Base-by-base conservation (phyloP, 2,329 filamentous ascomycete species). In the Diaporthe capsici region DNA sequence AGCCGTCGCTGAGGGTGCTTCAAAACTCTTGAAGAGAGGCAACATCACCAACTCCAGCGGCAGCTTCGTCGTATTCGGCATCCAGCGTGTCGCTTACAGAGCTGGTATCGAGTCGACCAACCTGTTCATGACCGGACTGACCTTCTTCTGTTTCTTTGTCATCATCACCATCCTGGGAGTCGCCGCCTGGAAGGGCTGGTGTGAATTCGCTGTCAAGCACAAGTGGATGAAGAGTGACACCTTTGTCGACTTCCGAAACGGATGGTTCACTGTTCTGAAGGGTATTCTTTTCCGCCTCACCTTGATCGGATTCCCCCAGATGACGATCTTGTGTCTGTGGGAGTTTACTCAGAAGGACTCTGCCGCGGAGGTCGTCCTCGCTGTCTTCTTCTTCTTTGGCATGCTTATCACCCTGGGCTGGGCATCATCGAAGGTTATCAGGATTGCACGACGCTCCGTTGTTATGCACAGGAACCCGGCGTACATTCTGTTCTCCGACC, bases 401-500 rank as follows among this genome's bases (percentile, higher is more conserved):
- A 93, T 98, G 88, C 87, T 93, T 53, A 88, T 89, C 71, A 94
- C 95, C 44, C 90, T 98, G 47, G 92, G 86, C 31, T 98, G 95
- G 94, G 96, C 96, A 63, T 92, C 95, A 0, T 93, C 91, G 86
- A 98, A 98, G 88, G 95, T 98, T 78, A 94, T 98, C 80, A 91
- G 92, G 73, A 94, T 98, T 78, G 96, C 95, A 47, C 95, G 95
- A 82, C 94, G 95, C 80, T 98, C 96, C 44, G 94, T 98, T 78
- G 86, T 90, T 75, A 95, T 98, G 92, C 96, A 98, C 89, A 96
- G 96, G 86, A 98, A 98, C 86, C 95, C 96, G 37, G 96, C 96
- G 39, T 98, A 98, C 85, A 98, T 98, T 80, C 92, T 98, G 77
- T 98, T 97, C 87, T 98, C 96, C 3, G 96, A 98, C 81, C 95